Percentiles rank a stretch among this genome's conserved stretches.
These are phyloP conservation scores for Aspergillus cejpii DNA, from an alignment of 2,329 filamentous ascomycete genomes.

Conservation along the genomic window DNA sequence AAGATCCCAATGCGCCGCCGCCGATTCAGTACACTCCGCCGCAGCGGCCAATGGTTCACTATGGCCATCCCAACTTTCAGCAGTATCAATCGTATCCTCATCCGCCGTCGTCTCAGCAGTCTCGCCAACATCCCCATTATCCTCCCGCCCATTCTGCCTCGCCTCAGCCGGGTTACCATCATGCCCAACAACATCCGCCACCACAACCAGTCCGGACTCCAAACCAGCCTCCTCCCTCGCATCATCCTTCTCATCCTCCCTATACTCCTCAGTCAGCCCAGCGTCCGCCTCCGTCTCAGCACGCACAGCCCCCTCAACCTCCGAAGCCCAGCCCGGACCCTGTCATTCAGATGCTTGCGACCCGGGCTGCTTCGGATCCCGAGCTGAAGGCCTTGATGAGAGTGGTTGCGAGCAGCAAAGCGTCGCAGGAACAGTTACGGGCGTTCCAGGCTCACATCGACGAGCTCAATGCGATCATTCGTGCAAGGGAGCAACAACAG, in stretches of 20 bases:
- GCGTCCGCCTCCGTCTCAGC: conserved; percentile 26
- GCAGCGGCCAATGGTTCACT: conserved; percentile 41
- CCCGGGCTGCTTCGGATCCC: conserved; percentile 44
- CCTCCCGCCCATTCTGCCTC: conserved; percentile 23
- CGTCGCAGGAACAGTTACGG: conserved; percentile 44
- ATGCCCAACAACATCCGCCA: conserved; percentile 19
- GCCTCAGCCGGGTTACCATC: conserved; percentile 23
- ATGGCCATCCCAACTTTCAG: conserved; percentile 37
- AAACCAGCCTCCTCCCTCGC: conserved; percentile 6
- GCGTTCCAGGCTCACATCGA: conserved; percentile 48
- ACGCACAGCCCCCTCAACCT: conserved; percentile 29
- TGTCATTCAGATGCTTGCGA: conserved; percentile 49
- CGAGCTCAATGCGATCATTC: conserved; percentile 46
- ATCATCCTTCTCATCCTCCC: conserved; percentile 18
- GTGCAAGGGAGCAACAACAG: conserved; percentile 38
- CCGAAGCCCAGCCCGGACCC: conserved; percentile 44
- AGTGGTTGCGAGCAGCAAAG: conserved; percentile 46
- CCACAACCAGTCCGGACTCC: conserved; percentile 14
- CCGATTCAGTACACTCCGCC: conserved; percentile 35
- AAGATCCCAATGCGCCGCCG: conserved; percentile 41
- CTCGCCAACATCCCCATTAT: conserved; percentile 24
- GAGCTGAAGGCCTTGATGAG: conserved; percentile 47
- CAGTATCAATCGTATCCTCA: conserved; percentile 38
- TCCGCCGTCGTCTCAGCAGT: conserved; percentile 22
- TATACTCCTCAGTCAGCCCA: conserved; percentile 22